Evolutionary conservation across 1,284 basidiomycete genomes (phyloP).

Genomic region (Moniliella sp.): DNA sequence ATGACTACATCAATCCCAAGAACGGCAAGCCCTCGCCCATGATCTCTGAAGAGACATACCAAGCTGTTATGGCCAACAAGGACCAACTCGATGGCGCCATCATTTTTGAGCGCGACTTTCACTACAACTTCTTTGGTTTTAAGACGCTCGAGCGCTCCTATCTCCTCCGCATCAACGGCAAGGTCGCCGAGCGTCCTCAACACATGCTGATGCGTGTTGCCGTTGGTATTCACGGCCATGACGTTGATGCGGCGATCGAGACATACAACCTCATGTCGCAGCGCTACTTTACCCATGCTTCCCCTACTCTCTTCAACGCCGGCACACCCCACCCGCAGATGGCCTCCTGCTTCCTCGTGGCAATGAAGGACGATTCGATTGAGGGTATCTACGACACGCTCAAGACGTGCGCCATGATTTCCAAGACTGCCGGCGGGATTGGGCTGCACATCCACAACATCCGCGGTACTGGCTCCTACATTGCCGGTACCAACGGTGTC

Average conservation of each 20-base stretch:
- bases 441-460: constrained; percentile 91
- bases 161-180: constrained; percentile 75
- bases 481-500: constrained; percentile 86
- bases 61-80: constrained; percentile 61
- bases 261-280: constrained; percentile 73
- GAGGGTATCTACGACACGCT: constrained; percentile 98
- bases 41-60: constrained; percentile 74
- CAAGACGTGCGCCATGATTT: constrained; percentile 96
- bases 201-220: constrained; percentile 99
- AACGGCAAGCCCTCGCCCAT: constrained; percentile 58
- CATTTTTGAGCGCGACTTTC: constrained; percentile 94
- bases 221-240: constrained; percentile 77
- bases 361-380: constrained; percentile 96
- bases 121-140: constrained; percentile 76
- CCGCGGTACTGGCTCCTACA: constrained; percentile 68
- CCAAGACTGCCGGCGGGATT: constrained; percentile 94
- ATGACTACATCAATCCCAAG: constrained; percentile 89
- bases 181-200: constrained; percentile 87
- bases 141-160: constrained; percentile 98
- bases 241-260: constrained; percentile 71
- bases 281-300: constrained; percentile 70
- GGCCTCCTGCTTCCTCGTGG: constrained; percentile 89
- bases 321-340: constrained; percentile 87
- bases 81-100: constrained; percentile 72
- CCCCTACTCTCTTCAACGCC: constrained; percentile 93